These are phyloP conservation scores for Malus hybrid DNA, from an alignment of 331 rosid genomes.

Conservation along the genomic window DNA sequence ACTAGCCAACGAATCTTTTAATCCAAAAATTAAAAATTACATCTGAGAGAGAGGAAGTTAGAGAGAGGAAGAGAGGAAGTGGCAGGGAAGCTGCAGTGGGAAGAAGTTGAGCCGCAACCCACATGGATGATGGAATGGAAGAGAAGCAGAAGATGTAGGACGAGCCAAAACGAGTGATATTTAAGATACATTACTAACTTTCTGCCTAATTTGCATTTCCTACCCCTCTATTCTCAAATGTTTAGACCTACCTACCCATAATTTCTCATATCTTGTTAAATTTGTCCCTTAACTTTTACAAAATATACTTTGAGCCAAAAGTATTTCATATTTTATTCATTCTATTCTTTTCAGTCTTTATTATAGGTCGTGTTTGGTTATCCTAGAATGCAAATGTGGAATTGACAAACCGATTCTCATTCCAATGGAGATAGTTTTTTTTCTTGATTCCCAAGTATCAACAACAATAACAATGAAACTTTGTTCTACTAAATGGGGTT, in stretches of 20 bases:
- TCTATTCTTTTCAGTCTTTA: not conserved
- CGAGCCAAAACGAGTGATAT: slow-evolving; percentile 43
- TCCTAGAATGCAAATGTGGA: not conserved
- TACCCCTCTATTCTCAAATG: not conserved
- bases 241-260: not conserved
- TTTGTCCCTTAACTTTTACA: not conserved
- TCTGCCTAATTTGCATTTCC: slow-evolving; percentile 1
- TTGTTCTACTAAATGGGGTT: fast-evolving
- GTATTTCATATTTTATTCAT: not conserved
- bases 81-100: slow-evolving; percentile 38
- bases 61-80: slow-evolving; percentile 20
- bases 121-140: slow-evolving; percentile 35
- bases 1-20: slow-evolving; percentile 8
- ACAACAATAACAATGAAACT: too few relatives aligned
- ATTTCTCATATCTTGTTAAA: not conserved
- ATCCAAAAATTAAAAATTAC: not conserved
- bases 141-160: slow-evolving; percentile 11
- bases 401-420: not conserved
- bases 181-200: slow-evolving; percentile 2
- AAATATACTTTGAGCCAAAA: not conserved
- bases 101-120: slow-evolving; percentile 22
- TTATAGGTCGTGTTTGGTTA: not conserved
- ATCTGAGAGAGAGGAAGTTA: slow-evolving; percentile 4
- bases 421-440: not conserved
- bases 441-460: too few relatives aligned